Conservation (phyloP, 148 eudicot species). For the Diospyros lotus region DNA sequence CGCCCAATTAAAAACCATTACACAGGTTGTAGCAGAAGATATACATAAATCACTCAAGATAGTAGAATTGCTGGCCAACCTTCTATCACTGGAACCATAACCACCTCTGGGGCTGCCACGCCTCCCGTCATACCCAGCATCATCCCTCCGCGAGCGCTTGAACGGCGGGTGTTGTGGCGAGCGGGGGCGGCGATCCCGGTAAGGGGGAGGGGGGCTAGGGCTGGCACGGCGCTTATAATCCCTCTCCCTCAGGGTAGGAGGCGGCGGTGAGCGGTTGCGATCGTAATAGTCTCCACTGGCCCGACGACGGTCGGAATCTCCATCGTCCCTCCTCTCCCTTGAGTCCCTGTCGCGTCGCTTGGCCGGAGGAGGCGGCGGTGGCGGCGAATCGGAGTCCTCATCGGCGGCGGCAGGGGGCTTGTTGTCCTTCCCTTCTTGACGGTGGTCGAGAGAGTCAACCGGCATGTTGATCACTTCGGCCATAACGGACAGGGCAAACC, state of each 20-base stretch:
- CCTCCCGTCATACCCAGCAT: conserved; percentile 55
- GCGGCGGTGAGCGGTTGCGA: conserved; percentile 46
- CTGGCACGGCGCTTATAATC: conserved; percentile 65
- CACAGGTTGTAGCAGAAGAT: too few relatives aligned
- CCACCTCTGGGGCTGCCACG: conserved; percentile 75
- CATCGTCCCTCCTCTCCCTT: conserved; percentile 56
- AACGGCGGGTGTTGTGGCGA: conserved; percentile 74
- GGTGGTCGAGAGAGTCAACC: conserved; percentile 33
- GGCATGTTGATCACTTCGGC: conserved; percentile 60
- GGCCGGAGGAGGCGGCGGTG: conserved; percentile 26
- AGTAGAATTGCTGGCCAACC: conserved; percentile 23
- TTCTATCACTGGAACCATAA: conserved; percentile 50
- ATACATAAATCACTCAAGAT: too few relatives aligned
- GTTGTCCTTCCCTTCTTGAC: conserved; percentile 15
- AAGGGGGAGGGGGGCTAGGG: conserved; percentile 61
- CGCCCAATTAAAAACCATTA: too few relatives aligned
- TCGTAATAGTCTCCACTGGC: conserved; percentile 49
- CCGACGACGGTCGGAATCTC: conserved; percentile 59
- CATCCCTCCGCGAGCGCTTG: conserved; percentile 68
- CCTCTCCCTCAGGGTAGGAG: conserved; percentile 23
- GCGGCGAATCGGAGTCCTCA: conserved; percentile 1
- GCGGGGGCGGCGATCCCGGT: conserved; percentile 66
- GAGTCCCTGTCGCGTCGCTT: conserved; percentile 65
- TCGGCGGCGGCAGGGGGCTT: conserved; percentile 13
- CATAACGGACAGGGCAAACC: conserved; percentile 22